Evolutionary conservation across 257 asterid species (phyloP).

Genomic region (Penstemon barbatus): DNA sequence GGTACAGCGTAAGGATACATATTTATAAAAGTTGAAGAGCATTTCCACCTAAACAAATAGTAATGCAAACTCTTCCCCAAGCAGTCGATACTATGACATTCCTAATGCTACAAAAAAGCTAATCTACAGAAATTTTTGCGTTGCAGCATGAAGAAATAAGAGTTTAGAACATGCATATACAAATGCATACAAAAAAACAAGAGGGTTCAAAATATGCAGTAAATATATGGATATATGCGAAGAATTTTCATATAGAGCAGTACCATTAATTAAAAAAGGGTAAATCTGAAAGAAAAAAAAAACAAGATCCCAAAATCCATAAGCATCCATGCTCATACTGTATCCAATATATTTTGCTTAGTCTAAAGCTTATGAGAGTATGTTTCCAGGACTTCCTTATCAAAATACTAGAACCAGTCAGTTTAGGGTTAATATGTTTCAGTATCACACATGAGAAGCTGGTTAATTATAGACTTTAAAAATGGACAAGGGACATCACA

Average conservation of each 20-base stretch:
- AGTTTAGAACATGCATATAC: neutral
- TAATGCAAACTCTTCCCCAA: neutral
- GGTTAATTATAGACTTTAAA: neutral
- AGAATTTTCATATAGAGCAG: neutral
- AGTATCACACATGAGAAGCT: constrained; percentile 1
- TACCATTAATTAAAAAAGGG: neutral
- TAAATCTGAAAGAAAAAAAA: neutral
- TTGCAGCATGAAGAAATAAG: neutral
- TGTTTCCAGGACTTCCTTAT: neutral
- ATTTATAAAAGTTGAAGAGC: neutral
- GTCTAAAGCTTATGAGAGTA: neutral
- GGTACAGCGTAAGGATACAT: constrained; percentile 24
- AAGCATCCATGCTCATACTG: neutral
- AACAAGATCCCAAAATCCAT: constrained; percentile 1
- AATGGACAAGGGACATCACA: neutral
- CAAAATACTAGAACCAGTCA: constrained; percentile 1
- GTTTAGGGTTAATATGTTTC: constrained; percentile 7
- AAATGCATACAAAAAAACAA: neutral
- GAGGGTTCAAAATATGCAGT: neutral
- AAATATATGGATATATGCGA: neutral
- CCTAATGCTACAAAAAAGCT: neutral
- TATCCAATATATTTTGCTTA: neutral
- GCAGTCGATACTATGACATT: neutral
- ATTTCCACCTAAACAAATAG: neutral
- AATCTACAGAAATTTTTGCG: constrained; percentile 2